Conservation (phyloP, 1,284 basidiomycete species). For the Cutaneotrichosporon sp. region DNA sequence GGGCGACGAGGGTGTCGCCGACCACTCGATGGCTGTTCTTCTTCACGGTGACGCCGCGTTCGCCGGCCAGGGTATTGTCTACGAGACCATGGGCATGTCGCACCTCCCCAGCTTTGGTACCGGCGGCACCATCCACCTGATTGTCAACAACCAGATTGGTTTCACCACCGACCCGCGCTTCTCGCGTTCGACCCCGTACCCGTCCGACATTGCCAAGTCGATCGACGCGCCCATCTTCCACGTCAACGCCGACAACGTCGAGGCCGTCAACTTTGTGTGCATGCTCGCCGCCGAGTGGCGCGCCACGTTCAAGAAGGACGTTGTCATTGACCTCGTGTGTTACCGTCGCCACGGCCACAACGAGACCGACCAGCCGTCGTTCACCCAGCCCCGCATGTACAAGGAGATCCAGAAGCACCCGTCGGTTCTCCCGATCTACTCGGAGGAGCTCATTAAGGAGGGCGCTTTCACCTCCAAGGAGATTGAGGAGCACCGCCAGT, state of each 20-base stretch:
- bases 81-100: conserved; percentile 99
- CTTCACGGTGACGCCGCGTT: conserved; percentile 99
- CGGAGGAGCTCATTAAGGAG: conserved; percentile 82
- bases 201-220: conserved; percentile 97
- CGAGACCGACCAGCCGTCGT: conserved; percentile 97
- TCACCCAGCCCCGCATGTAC: conserved; percentile 99
- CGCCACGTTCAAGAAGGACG: conserved; percentile 98
- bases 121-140: conserved; percentile 95
- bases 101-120: conserved; percentile 92
- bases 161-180: conserved; percentile 99
- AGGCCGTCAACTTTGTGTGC: conserved; percentile 97
- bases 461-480: conserved; percentile 93
- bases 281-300: conserved; percentile 97
- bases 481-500: conserved; percentile 96
- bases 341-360: conserved; percentile 99
- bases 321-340: conserved; percentile 97
- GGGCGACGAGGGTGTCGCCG: conserved; percentile 69
- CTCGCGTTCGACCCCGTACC: conserved; percentile 94
- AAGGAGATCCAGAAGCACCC: conserved; percentile 92
- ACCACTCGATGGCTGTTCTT: conserved; percentile 85
- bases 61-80: conserved; percentile 96
- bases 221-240: conserved; percentile 99
- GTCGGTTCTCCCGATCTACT: conserved; percentile 85
- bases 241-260: conserved; percentile 98
- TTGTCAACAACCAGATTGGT: conserved; percentile 99